Evolutionary conservation across 1,284 basidiomycete genomes (phyloP), one percentile per base, ranked within the genome.

Genomic region (Puccinia horiana): DNA sequence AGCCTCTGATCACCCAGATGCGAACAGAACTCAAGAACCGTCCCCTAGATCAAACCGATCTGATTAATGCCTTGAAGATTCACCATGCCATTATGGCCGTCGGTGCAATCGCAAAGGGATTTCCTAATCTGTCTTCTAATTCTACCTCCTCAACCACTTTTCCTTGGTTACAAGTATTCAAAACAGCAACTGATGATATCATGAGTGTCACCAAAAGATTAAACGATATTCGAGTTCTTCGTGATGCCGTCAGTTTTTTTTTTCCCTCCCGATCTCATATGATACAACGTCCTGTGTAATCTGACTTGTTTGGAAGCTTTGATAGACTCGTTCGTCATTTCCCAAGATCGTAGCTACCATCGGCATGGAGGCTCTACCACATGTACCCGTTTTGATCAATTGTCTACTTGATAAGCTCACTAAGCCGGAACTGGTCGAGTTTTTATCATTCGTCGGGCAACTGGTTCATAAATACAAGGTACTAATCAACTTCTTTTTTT

Each of bases 61-160:
- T 93, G 9, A 87, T 92, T 69, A 90, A 93, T 6, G 92, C 98
- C 84, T 89, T 98, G 69, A 92, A 92, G 86, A 91, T 95, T n/a
- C 97, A 99, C 86, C 96, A 99, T 88, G 90, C 93, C 84, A 93
- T 99, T 86, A 93, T 98, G 90, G 96, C 96, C 0, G 89, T 98
- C 18, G 96, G 96, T 23, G 94, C 94, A 85, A 91, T 99, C 78
- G 94, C 95, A 70, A 98, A 98, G 88, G 98, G 98, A 11, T 99
- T 99, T 88, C 97, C 97, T 0, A 87, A 88, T 56, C 79, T 87
- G 16, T 67, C 83, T 23, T 86, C 93, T 92, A 85, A 92, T 92
- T 42, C 91, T 90, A 44, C 90, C 90, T 14, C 88, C 92, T 91
- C 92, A 0, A 89, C 90, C 29, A 84, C 90, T 92, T 84, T 94